phyloP scores from a whole-genome alignment of 169 alveolate genomes.

The Eimeria brunetti region DNA sequence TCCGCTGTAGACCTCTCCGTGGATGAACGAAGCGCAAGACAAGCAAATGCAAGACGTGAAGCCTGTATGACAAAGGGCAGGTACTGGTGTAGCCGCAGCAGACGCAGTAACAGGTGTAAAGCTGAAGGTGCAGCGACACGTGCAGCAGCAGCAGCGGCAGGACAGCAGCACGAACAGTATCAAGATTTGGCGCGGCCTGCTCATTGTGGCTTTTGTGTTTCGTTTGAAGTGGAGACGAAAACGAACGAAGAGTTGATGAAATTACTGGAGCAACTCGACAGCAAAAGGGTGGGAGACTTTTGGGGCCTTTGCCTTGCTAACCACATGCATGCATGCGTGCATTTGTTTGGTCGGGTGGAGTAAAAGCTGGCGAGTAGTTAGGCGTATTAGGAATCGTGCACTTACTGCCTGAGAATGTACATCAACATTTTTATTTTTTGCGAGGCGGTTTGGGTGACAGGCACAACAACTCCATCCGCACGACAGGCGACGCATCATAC shows the following conservation, averaged over 20 bases:
- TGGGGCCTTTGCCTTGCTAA: background rate
- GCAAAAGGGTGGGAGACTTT: background rate
- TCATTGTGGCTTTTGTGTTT: too few relatives aligned
- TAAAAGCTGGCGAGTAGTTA: background rate
- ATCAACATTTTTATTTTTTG: background rate
- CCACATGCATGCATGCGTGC: background rate
- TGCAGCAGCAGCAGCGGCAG: background rate
- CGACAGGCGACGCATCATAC: conserved; percentile 72
- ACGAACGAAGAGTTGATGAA: conserved; percentile 41
- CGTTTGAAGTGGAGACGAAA: conserved; percentile 19
- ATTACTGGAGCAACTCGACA: conserved; percentile 13
- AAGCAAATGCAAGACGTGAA: background rate
- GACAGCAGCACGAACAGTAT: background rate
- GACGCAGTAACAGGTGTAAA: background rate
- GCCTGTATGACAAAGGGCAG: too few relatives aligned
- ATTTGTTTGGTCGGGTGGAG: background rate
- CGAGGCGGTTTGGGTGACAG: background rate
- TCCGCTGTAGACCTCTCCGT: conserved; percentile 46
- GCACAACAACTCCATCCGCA: conserved; percentile 74
- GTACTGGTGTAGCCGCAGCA: conserved; percentile 7
- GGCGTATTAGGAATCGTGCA: too few relatives aligned
- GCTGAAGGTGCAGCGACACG: background rate
- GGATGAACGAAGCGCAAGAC: background rate
- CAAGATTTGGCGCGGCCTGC: background rate
- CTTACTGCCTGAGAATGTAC: background rate